A percentile compares a stretch with the other conserved stretches of the same genome.
phyloP scores from a whole-genome alignment of 345 rosid genomes.

The Diplotaxis tenuifolia region DNA sequence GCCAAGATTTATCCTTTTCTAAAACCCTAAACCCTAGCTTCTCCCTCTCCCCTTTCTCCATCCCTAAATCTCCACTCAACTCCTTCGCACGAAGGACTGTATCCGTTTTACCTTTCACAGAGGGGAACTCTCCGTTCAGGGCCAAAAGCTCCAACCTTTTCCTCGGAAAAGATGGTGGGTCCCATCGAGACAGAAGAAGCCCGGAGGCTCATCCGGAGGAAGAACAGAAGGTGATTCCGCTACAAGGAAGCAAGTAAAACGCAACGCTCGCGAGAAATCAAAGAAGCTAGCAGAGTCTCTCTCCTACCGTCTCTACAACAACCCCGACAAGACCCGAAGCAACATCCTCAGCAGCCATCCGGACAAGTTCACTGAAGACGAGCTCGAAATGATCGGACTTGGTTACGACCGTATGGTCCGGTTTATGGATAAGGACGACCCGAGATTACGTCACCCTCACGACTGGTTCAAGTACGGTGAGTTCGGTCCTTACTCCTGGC shows the following conservation, averaged over 20 bases:
- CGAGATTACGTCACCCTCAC: slow-evolving; percentile 71
- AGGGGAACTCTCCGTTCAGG: slow-evolving; percentile 9
- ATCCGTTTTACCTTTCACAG: slow-evolving; percentile 17
- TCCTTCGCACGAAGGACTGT: slow-evolving; percentile 22
- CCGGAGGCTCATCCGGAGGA: slow-evolving; percentile 57
- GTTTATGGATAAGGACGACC: slow-evolving; percentile 92
- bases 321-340: slow-evolving; percentile 44
- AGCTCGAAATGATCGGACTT: slow-evolving; percentile 73
- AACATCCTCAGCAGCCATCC: slow-evolving; percentile 54
- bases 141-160: slow-evolving; percentile 26
- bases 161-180: slow-evolving; percentile 30
- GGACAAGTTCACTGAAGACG: slow-evolving; percentile 77
- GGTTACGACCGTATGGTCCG: slow-evolving; percentile 91
- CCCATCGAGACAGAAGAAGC: slow-evolving; percentile 58
- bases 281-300: slow-evolving; percentile 56
- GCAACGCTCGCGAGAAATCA: slow-evolving; percentile 45
- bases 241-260: slow-evolving; percentile 48
- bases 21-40: slow-evolving; percentile 70
- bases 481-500: slow-evolving; percentile 92
- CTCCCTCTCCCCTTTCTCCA: slow-evolving; percentile 22
- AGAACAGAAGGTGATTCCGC: slow-evolving; percentile 56
- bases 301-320: slow-evolving; percentile 60
- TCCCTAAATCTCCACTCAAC: slow-evolving; percentile 28
- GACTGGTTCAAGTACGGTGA: slow-evolving; percentile 97
- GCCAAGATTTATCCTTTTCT: slow-evolving; percentile 52